phyloP scores from a whole-genome alignment of 2,329 filamentous ascomycete species.

The Pseudocercospora crystallina region DNA sequence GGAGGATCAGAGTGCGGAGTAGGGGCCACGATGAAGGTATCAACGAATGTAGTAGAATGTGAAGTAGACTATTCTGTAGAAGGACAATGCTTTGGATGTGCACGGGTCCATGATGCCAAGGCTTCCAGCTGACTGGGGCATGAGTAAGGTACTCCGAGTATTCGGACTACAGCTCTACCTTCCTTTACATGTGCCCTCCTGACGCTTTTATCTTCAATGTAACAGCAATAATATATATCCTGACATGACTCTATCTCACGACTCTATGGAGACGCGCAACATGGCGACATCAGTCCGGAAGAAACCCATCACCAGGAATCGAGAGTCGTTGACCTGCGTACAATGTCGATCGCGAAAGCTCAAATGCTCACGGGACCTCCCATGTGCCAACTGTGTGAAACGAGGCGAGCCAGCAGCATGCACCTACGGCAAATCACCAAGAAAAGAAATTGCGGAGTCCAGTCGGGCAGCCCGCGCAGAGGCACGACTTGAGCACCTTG shows the following conservation, averaged over 20 bases:
- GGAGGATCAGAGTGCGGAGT: conserved; percentile 3
- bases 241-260: no score
- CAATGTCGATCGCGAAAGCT: conserved; percentile 11
- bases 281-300: conserved; percentile 1
- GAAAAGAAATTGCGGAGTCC: background rate
- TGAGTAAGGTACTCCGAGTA: no score
- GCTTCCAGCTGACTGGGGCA: no score
- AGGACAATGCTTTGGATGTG: no score
- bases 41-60: no score
- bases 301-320: conserved; percentile 15
- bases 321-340: conserved; percentile 13
- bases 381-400: conserved; percentile 11
- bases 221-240: no score
- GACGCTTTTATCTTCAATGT: no score
- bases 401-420: conserved; percentile 4
- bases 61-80: no score
- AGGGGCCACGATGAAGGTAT: background rate
- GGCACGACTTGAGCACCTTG: conserved; percentile 13
- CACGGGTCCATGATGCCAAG: no score
- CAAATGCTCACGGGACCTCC: conserved; percentile 13
- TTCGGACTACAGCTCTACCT: no score
- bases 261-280: no score
- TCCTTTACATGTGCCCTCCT: no score
- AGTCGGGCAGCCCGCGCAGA: conserved; percentile 4
- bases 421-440: conserved; percentile 5